Percentiles rank a stretch among this genome's conserved stretches.
These are phyloP conservation scores for Stevia rebaudiana DNA, from an alignment of 140 eudicot genomes.

Conservation along the genomic window DNA sequence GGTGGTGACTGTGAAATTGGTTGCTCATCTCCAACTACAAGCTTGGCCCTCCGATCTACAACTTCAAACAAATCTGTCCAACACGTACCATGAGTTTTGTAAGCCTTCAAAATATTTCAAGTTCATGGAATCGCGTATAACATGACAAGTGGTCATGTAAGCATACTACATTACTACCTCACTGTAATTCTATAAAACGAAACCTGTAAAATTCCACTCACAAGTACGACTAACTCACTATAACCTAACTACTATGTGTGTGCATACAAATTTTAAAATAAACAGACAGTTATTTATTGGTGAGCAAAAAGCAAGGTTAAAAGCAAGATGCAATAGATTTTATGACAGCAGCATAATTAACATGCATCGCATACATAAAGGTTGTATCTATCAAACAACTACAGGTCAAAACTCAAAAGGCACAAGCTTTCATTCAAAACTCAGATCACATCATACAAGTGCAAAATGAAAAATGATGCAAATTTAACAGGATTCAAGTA, in stretches of 20 bases:
- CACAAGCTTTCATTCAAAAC: not conserved
- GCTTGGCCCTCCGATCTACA: constrained; percentile 96
- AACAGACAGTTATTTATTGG: not conserved
- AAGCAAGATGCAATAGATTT: constrained; percentile 16
- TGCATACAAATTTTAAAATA: not conserved
- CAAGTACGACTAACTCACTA: not conserved
- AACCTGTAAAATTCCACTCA: too few species aligned
- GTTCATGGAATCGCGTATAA: constrained; percentile 1
- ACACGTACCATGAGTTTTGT: constrained; percentile 25
- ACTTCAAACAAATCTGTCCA: constrained; percentile 89
- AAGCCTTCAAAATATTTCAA: not conserved
- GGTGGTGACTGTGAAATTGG: constrained; percentile 41
- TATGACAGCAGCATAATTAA: constrained; percentile 2
- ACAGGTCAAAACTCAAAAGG: not conserved
- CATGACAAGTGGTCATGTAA: too few species aligned
- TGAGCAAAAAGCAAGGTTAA: constrained; percentile 12
- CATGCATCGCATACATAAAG: constrained; percentile 4
- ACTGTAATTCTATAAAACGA: too few species aligned
- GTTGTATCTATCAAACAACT: not conserved
- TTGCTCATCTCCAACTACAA: constrained; percentile 85
- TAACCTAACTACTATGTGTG: not conserved
- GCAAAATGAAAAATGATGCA: not conserved
- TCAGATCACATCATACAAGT: not conserved
- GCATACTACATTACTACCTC: too few species aligned
- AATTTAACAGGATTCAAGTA: not conserved